Percentiles rank a stretch among this genome's conserved stretches.
These are phyloP conservation scores for Colletotrichum truncatum DNA, from an alignment of 2,329 filamentous ascomycete species.

Conservation along the genomic window DNA sequence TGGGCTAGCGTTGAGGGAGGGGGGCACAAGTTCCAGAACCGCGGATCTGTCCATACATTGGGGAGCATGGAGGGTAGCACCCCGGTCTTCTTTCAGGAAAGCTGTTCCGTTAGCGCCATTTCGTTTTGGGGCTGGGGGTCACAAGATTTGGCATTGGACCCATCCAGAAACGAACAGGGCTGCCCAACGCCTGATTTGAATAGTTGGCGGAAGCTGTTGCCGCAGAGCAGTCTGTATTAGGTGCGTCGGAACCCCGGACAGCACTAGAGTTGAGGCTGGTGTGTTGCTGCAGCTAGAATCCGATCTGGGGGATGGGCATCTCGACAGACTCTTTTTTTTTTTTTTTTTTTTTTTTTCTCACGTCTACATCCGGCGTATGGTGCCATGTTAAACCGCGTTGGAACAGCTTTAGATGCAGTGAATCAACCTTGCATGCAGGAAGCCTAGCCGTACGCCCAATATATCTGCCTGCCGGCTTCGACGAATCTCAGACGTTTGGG, in stretches of 20 bases:
- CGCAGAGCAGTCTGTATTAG: not conserved
- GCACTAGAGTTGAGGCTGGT: not conserved
- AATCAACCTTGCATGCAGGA: too few species aligned
- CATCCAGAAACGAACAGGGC: not conserved
- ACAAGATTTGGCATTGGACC: not conserved
- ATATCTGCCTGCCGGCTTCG: not conserved
- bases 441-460: not conserved
- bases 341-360: not conserved
- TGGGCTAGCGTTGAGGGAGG: not conserved
- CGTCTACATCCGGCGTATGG: too few species aligned
- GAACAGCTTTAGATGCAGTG: too few species aligned
- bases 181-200: not conserved
- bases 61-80: constrained; percentile 10
- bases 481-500: too few species aligned
- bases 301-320: not conserved
- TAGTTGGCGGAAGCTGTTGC: constrained; percentile 12
- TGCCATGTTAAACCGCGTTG: too few species aligned
- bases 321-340: too few species aligned
- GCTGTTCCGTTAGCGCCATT: constrained; percentile 15
- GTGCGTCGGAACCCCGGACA: not conserved
- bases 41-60: constrained; percentile 10
- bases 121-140: not conserved
- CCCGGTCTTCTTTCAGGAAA: constrained; percentile 21
- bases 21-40: not conserved
- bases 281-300: not conserved